Percentiles rank a stretch among this genome's conserved stretches.
Conservation (phyloP, 108 stramenopile species). For the Discostella stelligeroides region DNA sequence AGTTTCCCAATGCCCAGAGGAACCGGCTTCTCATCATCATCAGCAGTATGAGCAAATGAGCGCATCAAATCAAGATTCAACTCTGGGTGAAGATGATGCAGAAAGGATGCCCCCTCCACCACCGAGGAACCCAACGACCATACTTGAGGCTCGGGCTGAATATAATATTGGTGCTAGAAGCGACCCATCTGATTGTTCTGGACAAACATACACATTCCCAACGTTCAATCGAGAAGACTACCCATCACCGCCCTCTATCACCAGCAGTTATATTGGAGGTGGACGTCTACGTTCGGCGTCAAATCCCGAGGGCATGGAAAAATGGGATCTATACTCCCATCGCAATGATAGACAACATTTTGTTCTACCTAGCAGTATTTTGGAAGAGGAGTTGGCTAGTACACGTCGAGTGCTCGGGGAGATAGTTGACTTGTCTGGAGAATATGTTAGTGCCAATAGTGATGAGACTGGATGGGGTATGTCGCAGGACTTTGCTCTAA, state of each 20-base stretch:
- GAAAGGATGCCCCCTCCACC: slow-evolving; percentile 74
- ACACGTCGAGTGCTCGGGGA: slow-evolving; percentile 63
- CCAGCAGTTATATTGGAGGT: not conserved
- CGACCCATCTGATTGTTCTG: not conserved
- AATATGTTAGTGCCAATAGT: not conserved
- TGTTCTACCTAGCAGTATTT: slow-evolving; percentile 71
- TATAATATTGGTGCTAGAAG: not conserved
- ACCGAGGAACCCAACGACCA: slow-evolving; percentile 27
- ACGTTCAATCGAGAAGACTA: not conserved
- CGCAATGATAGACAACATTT: slow-evolving; percentile 62
- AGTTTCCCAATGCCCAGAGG: not conserved
- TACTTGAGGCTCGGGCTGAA: not conserved
- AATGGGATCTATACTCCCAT: slow-evolving; percentile 66
- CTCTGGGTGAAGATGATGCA: slow-evolving; percentile 53
- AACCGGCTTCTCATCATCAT: slow-evolving; percentile 6
- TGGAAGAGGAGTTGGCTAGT: slow-evolving; percentile 81
- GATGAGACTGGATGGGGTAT: not conserved
- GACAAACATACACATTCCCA: slow-evolving; percentile 14
- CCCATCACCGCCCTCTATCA: slow-evolving; percentile 3
- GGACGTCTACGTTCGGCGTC: slow-evolving; percentile 73
- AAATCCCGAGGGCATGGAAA: slow-evolving; percentile 92
- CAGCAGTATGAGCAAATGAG: slow-evolving; percentile 22
- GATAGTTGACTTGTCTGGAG: slow-evolving; percentile 25
- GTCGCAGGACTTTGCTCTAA: not conserved
- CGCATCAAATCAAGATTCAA: slow-evolving; percentile 25